These are phyloP conservation scores for Cladosporium sp. DNA, from an alignment of 2,329 filamentous ascomycete species.

Conservation along the genomic window DNA sequence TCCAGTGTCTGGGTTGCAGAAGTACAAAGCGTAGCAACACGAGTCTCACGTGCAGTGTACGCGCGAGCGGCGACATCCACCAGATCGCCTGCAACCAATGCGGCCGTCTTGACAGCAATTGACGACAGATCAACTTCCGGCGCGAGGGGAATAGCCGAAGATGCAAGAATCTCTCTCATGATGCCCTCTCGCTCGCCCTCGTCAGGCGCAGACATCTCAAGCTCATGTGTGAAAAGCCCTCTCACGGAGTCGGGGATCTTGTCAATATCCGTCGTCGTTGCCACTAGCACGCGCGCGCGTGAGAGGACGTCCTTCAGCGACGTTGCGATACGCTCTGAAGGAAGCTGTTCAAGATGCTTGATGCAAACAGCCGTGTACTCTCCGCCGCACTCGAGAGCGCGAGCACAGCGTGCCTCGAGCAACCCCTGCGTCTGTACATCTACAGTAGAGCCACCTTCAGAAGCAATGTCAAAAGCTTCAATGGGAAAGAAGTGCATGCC, in stretches of 20 bases:
- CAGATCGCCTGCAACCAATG: constrained; percentile 83
- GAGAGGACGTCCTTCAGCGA: constrained; percentile 78
- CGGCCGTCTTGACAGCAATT: constrained; percentile 91
- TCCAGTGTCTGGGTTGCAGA: constrained; percentile 13
- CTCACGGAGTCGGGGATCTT: constrained; percentile 88
- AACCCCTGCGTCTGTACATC: constrained; percentile 94
- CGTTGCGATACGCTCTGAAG: constrained; percentile 81
- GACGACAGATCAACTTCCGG: constrained; percentile 77
- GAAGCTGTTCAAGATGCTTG: constrained; percentile 83
- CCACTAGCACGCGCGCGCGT: constrained; percentile 78
- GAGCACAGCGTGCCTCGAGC: constrained; percentile 78
- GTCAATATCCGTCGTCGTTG: constrained; percentile 91
- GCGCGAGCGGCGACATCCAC: constrained; percentile 93
- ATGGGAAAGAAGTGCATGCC: constrained; percentile 85
- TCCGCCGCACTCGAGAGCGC: constrained; percentile 81
- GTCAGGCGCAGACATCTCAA: constrained; percentile 89
- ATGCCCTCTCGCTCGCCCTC: constrained; percentile 89
- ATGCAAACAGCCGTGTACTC: constrained; percentile 81
- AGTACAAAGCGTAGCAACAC: constrained; percentile 61
- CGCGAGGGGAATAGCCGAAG: constrained; percentile 70
- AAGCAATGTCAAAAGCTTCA: constrained; percentile 88
- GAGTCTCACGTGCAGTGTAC: constrained; percentile 66
- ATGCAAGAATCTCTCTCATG: constrained; percentile 69
- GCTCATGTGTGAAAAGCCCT: constrained; percentile 88
- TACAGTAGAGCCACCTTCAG: constrained; percentile 81